Evolutionary conservation across 2,329 filamentous ascomycete genomes (phyloP).

Genomic region (Pseudofabraea citricarpa): DNA sequence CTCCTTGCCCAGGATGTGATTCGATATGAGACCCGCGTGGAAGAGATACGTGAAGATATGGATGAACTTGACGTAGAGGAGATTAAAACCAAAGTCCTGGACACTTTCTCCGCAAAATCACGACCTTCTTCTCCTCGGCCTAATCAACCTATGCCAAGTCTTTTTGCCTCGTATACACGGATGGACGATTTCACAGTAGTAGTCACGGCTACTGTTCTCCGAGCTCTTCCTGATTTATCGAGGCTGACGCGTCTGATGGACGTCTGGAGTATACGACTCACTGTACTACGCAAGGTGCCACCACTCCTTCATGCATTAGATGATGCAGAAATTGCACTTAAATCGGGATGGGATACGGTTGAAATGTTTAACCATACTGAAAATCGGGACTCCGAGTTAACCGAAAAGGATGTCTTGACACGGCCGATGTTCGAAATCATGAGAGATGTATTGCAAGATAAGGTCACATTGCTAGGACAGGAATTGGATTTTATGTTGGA

Average conservation of each 20-base stretch:
- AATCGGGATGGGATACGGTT: slow-evolving; percentile 62
- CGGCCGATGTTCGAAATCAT: slow-evolving; percentile 50
- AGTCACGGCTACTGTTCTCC: slow-evolving; percentile 86
- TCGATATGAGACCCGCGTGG: slow-evolving; percentile 67
- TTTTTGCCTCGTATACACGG: slow-evolving; percentile 53
- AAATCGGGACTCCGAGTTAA: slow-evolving; percentile 3
- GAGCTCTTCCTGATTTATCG: slow-evolving; percentile 77
- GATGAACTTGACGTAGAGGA: slow-evolving; percentile 74
- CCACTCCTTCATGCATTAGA: slow-evolving; percentile 59
- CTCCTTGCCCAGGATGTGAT: slow-evolving; percentile 60
- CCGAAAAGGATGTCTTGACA: slow-evolving; percentile 10
- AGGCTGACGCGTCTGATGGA: slow-evolving; percentile 68
- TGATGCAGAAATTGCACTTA: slow-evolving; percentile 61
- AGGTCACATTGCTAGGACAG: slow-evolving; percentile 65
- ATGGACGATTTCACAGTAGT: slow-evolving; percentile 89
- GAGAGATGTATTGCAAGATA: slow-evolving; percentile 58
- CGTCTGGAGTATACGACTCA: slow-evolving; percentile 72
- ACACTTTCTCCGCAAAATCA: slow-evolving; percentile 62
- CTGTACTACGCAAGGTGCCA: slow-evolving; percentile 70
- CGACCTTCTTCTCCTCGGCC: slow-evolving; percentile 45
- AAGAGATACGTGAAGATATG: slow-evolving; percentile 67
- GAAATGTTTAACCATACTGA: slow-evolving; percentile 21
- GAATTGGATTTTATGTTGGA: slow-evolving; percentile 84
- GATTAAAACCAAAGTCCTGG: slow-evolving; percentile 81
- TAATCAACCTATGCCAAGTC: slow-evolving; percentile 33